Evolutionary conservation across 495 filamentous ascomycete species (phyloP).

Genomic region (Lineolata rhizophorae): DNA sequence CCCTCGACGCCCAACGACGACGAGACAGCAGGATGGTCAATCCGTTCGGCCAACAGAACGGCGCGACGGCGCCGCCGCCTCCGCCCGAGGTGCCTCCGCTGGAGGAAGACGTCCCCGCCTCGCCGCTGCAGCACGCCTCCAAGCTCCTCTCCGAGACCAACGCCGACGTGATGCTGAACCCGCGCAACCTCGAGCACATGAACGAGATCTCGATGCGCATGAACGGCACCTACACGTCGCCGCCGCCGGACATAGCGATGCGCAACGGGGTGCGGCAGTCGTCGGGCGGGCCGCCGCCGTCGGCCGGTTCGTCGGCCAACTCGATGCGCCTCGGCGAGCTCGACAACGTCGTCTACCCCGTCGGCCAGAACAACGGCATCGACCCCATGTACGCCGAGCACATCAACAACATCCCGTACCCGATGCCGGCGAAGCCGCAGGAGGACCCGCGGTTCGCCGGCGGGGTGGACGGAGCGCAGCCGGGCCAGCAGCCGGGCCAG

Average conservation of each 20-base stretch:
- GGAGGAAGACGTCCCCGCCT: constrained; percentile 50
- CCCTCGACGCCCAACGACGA: constrained; percentile 39
- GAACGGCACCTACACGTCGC: constrained; percentile 21
- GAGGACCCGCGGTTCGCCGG: constrained; percentile 21
- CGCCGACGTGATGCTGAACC: constrained; percentile 55
- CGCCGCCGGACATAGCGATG: constrained; percentile 17
- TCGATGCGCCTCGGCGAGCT: constrained; percentile 39
- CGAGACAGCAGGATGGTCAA: constrained; percentile 34
- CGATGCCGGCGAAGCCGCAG: constrained; percentile 36
- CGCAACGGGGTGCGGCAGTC: constrained; percentile 8
- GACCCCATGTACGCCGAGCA: constrained; percentile 90
- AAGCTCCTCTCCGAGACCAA: constrained; percentile 68
- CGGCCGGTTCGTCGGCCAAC: constrained; percentile 26
- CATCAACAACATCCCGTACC: constrained; percentile 78
- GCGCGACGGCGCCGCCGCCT: constrained; percentile 11
- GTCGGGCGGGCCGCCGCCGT: constrained; percentile 22
- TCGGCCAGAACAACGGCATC: constrained; percentile 73
- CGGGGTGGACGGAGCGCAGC: not conserved
- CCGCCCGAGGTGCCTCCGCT: no score
- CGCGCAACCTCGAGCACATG: constrained; percentile 54
- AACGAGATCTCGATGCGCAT: constrained; percentile 42
- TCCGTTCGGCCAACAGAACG: constrained; percentile 21
- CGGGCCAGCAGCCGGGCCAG: no score
- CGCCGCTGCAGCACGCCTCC: constrained; percentile 71
- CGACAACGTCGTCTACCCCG: constrained; percentile 73